phyloP scores from a whole-genome alignment of 2,329 filamentous ascomycete genomes.

The Cyphellophora europaea region DNA sequence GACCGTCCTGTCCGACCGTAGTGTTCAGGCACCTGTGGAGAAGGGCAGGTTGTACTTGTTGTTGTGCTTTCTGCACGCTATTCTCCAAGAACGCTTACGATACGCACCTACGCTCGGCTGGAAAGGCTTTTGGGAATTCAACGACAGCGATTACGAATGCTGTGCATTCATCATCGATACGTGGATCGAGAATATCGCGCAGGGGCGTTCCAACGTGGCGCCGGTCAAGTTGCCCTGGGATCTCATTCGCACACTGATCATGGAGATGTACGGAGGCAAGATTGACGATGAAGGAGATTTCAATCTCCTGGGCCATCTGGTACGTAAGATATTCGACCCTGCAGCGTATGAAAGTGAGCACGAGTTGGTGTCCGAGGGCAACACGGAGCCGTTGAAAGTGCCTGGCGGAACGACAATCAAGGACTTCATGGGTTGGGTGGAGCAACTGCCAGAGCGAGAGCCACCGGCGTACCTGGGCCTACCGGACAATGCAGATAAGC shows the following conservation, averaged over 20 bases:
- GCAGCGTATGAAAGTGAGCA: slow-evolving; percentile 88
- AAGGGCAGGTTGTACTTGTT: slow-evolving; percentile 82
- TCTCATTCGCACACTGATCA: slow-evolving; percentile 81
- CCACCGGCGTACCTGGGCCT: slow-evolving; percentile 91
- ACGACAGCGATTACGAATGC: slow-evolving; percentile 99
- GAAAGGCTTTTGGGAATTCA: slow-evolving; percentile 99
- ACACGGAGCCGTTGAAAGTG: slow-evolving; percentile 56
- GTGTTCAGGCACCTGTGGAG: slow-evolving; percentile 77
- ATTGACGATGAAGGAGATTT: slow-evolving; percentile 89
- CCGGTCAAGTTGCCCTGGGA: slow-evolving; percentile 94
- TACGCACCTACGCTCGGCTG: slow-evolving; percentile 91
- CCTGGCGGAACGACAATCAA: slow-evolving; percentile 72
- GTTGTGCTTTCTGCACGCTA: slow-evolving; percentile 88
- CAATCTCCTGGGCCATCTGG: slow-evolving; percentile 60
- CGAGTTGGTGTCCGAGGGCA: slow-evolving; percentile 66
- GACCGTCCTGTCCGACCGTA: slow-evolving; percentile 66
- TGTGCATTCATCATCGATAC: slow-evolving; percentile 91
- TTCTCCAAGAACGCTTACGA: slow-evolving; percentile 86
- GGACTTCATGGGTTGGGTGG: slow-evolving; percentile 87
- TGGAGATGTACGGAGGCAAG: slow-evolving; percentile 95
- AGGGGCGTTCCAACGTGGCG: slow-evolving; percentile 82
- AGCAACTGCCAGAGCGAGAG: slow-evolving; percentile 84
- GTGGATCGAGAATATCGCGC: slow-evolving; percentile 77
- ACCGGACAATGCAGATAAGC: slow-evolving; percentile 91
- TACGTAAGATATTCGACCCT: slow-evolving; percentile 70